Evolutionary conservation across 2,329 filamentous ascomycete genomes (phyloP).

Genomic region (Claviceps cyperi): DNA sequence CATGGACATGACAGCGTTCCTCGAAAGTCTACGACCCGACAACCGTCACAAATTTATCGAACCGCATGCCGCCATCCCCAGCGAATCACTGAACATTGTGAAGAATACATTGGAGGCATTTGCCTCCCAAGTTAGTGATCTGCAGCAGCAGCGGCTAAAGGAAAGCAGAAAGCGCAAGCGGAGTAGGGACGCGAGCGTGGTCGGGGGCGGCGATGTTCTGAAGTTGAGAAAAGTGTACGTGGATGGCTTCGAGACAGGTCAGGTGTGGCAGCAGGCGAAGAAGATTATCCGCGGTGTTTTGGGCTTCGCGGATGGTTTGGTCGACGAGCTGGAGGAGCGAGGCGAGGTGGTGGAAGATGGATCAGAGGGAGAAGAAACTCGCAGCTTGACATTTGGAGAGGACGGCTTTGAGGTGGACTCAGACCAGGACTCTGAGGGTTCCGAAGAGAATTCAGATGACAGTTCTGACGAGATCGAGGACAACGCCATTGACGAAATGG

Average conservation of each 20-base stretch:
- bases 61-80: slow-evolving; percentile 51
- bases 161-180: slow-evolving; percentile 69
- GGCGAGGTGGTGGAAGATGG: slow-evolving; percentile 27
- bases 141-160: slow-evolving; percentile 54
- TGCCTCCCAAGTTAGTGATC: slow-evolving; percentile 56
- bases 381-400: slow-evolving; percentile 13
- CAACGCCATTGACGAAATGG: slow-evolving; percentile 23
- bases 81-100: slow-evolving; percentile 57
- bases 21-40: slow-evolving; percentile 40
- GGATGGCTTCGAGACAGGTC: slow-evolving; percentile 73
- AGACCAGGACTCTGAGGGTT: slow-evolving; percentile 15
- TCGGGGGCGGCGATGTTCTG: slow-evolving; percentile 36
- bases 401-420: slow-evolving; percentile 18
- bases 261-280: slow-evolving; percentile 89
- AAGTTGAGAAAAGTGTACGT: slow-evolving; percentile 73
- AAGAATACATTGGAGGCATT: slow-evolving; percentile 70
- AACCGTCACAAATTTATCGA: slow-evolving; percentile 65
- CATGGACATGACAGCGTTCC: slow-evolving; percentile 32
- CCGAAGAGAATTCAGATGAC: slow-evolving; percentile 10
- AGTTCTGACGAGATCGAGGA: slow-evolving; percentile 11
- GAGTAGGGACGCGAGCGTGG: slow-evolving; percentile 27
- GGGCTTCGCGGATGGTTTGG: slow-evolving; percentile 30
- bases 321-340: slow-evolving; percentile 34
- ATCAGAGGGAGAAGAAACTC: slow-evolving; percentile 18
- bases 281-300: slow-evolving; percentile 54